Evolutionary conservation across 192 early-diverging fungal species (phyloP).

Genomic region (Rhizophlyctis rosea): DNA sequence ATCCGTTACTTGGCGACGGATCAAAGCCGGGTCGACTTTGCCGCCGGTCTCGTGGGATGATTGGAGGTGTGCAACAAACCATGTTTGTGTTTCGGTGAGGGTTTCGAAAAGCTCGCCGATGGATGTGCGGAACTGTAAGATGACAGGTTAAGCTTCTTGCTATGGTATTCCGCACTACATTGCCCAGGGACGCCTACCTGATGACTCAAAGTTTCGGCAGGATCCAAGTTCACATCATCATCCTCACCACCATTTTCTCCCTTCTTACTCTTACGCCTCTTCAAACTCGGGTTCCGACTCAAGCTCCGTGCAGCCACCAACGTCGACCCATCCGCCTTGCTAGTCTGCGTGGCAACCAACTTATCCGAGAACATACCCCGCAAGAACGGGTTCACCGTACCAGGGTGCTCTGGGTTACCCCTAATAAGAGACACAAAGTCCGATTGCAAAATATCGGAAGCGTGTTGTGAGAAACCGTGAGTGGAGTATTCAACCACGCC

Average conservation of each 20-base stretch:
- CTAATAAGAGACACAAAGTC: constrained; percentile 84
- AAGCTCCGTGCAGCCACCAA: constrained; percentile 37
- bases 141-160: too few relatives aligned
- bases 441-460: constrained; percentile 63
- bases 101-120: constrained; percentile 74
- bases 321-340: constrained; percentile 31
- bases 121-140: constrained; percentile 40
- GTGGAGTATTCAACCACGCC: constrained; percentile 72
- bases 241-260: neutral
- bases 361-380: constrained; percentile 42
- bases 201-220: constrained; percentile 38
- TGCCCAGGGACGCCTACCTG: constrained; percentile 35
- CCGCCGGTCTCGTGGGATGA: constrained; percentile 29
- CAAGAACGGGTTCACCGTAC: constrained; percentile 44
- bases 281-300: constrained; percentile 37
- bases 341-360: constrained; percentile 43
- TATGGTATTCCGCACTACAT: too few relatives aligned
- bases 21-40: constrained; percentile 63
- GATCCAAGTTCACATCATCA: constrained; percentile 30
- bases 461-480: constrained; percentile 71
- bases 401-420: constrained; percentile 48
- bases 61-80: constrained; percentile 79
- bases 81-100: constrained; percentile 70
- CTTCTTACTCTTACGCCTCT: constrained; percentile 22
- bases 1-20: constrained; percentile 70